These are phyloP conservation scores for Aspergillus versicolor DNA, from an alignment of 2,329 filamentous ascomycete species.

Conservation along the genomic window DNA sequence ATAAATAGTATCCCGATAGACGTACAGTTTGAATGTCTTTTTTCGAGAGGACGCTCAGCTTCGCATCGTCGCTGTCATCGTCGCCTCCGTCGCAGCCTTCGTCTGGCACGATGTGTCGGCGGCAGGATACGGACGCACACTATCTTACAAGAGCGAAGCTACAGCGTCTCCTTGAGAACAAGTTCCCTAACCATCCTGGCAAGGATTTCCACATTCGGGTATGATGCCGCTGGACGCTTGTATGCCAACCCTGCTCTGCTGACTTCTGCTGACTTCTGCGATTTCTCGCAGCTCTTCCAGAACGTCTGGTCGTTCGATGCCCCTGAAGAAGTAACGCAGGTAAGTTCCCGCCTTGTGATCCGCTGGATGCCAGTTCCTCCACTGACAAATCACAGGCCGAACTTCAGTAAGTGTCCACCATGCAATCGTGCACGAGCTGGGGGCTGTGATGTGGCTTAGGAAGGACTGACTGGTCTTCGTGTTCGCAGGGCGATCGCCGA, in stretches of 20 bases:
- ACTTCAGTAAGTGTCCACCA: slow-evolving; percentile 13
- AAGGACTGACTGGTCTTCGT: neutral
- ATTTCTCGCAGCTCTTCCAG: slow-evolving; percentile 16
- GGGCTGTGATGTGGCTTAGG: slow-evolving; percentile 13
- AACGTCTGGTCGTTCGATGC: slow-evolving; percentile 21
- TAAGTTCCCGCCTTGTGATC: slow-evolving; percentile 3
- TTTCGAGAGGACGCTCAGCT: slow-evolving; percentile 6
- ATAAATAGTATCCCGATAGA: slow-evolving; percentile 1
- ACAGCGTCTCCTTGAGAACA: slow-evolving; percentile 18
- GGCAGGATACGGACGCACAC: slow-evolving; percentile 15
- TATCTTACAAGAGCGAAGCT: slow-evolving; percentile 20
- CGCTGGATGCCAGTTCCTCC: neutral
- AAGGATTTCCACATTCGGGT: slow-evolving; percentile 24
- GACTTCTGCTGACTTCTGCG: slow-evolving; percentile 1
- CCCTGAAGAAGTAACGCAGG: slow-evolving; percentile 19
- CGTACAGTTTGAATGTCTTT: neutral
- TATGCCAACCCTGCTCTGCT: neutral
- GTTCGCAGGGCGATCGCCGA: slow-evolving; percentile 6
- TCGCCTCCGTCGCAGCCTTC: neutral
- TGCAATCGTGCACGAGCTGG: slow-evolving; percentile 8
- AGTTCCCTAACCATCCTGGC: slow-evolving; percentile 20
- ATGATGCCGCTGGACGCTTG: neutral
- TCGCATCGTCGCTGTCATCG: slow-evolving; percentile 5
- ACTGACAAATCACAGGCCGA: slow-evolving; percentile 13
- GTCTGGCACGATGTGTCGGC: neutral